Conservation (phyloP, 176 grass and related monocot species). For the Olyra latifolia region DNA sequence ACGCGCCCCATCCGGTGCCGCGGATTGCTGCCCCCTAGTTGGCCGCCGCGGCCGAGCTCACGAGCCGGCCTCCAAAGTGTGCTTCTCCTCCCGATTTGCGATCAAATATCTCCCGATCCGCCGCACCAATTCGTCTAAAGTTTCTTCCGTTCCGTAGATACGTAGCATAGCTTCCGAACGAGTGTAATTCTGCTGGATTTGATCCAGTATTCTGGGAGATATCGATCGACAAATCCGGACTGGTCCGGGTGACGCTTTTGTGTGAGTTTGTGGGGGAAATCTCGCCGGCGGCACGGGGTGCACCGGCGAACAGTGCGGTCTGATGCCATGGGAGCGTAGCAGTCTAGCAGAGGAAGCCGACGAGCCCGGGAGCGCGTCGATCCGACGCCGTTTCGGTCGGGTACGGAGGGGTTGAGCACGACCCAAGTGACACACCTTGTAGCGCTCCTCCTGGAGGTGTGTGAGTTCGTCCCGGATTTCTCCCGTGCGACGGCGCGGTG, state of each 20-base stretch:
- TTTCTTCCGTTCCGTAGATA: neutral
- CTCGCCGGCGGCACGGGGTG: conserved; percentile 26
- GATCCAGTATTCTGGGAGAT: conserved; percentile 10
- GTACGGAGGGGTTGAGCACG: neutral
- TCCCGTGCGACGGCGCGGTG: neutral
- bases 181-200: neutral
- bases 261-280: conserved; percentile 68
- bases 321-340: neutral
- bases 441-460: neutral
- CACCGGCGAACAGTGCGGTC: conserved; percentile 5
- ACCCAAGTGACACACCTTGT: conserved; percentile 47
- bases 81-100: conserved; percentile 71
- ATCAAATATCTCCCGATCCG: conserved; percentile 4
- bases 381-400: conserved; percentile 3
- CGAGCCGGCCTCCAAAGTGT: conserved; percentile 43
- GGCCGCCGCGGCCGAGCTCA: neutral
- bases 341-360: neutral
- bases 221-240: conserved; percentile 26
- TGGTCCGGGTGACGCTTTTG: conserved; percentile 51
- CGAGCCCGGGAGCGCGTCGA: neutral
- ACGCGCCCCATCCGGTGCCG: conserved; percentile 4
- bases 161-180: conserved; percentile 33
- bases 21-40: conserved; percentile 41
- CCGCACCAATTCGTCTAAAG: rapidly evolving
- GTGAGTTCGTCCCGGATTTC: conserved; percentile 17